phyloP scores from a whole-genome alignment of 1,284 basidiomycete genomes.

The Cerioporus squamosus region DNA sequence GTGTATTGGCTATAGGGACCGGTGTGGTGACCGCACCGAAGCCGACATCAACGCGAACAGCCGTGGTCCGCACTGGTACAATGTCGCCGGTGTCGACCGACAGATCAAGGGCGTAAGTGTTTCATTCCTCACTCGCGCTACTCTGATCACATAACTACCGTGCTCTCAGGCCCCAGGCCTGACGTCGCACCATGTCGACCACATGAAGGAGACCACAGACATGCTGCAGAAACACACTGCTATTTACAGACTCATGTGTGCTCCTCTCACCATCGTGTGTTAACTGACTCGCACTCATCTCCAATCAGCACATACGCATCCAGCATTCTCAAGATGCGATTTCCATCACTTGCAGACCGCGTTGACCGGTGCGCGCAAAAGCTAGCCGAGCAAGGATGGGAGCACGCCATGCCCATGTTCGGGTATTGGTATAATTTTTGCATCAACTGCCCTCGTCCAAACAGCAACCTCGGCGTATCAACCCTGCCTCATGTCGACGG shows the following conservation, averaged over 20 bases:
- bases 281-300: neutral
- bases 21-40: neutral
- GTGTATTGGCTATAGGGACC: too few relatives aligned
- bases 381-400: too few relatives aligned
- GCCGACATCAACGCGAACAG: neutral
- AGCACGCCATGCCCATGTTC: neutral
- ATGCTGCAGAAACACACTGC: too few relatives aligned
- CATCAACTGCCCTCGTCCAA: neutral
- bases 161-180: too few relatives aligned
- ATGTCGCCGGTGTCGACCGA: neutral
- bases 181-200: too few relatives aligned
- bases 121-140: neutral
- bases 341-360: too few relatives aligned
- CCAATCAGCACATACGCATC: neutral
- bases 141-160: too few relatives aligned
- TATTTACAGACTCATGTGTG: too few relatives aligned
- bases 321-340: too few relatives aligned
- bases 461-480: neutral
- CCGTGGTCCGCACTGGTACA: neutral
- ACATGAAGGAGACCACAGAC: too few relatives aligned
- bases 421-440: neutral
- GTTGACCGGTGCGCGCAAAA: too few relatives aligned
- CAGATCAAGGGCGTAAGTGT: neutral
- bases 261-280: too few relatives aligned
- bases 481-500: neutral